Evolutionary conservation across 768 basidiomycete genomes (phyloP).

Genomic region (Mycena amicta): DNA sequence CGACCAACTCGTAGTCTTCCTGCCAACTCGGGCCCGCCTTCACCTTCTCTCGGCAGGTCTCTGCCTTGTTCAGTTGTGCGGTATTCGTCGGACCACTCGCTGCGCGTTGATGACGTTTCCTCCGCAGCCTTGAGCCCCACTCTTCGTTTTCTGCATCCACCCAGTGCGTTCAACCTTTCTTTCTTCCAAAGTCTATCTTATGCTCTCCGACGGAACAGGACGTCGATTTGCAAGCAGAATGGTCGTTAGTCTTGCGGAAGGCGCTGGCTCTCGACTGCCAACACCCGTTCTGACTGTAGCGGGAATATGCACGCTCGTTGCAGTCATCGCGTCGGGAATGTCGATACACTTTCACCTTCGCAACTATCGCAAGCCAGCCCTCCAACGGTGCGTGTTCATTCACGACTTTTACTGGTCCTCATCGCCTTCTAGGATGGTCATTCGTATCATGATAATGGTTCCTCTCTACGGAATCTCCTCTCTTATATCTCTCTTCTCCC

Average conservation of each 20-base stretch:
- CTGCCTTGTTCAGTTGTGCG: background rate
- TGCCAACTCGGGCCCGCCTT: background rate
- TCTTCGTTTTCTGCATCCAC: background rate
- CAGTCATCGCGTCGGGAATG: constrained; percentile 70
- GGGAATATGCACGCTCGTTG: constrained; percentile 64
- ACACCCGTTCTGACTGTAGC: constrained; percentile 60
- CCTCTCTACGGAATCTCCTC: constrained; percentile 91
- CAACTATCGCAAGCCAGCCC: constrained; percentile 80
- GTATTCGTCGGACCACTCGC: background rate
- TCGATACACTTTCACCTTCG: constrained; percentile 83
- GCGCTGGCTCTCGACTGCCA: constrained; percentile 64
- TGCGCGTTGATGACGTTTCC: background rate
- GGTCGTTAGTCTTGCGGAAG: constrained; percentile 21
- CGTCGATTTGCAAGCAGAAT: background rate
- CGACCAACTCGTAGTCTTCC: background rate
- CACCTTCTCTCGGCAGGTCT: background rate
- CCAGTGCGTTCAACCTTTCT: background rate
- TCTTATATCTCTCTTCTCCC: constrained; percentile 88
- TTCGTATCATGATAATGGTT: constrained; percentile 96
- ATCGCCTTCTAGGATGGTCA: constrained; percentile 67
- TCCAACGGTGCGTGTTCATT: constrained; percentile 64
- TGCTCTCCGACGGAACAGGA: background rate
- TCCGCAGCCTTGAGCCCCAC: constrained; percentile 1
- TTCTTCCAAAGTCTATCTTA: background rate
- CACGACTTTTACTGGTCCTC: background rate